These are phyloP conservation scores for Solanum hybrid DNA, from an alignment of 305 asterid species.

Conservation along the genomic window DNA sequence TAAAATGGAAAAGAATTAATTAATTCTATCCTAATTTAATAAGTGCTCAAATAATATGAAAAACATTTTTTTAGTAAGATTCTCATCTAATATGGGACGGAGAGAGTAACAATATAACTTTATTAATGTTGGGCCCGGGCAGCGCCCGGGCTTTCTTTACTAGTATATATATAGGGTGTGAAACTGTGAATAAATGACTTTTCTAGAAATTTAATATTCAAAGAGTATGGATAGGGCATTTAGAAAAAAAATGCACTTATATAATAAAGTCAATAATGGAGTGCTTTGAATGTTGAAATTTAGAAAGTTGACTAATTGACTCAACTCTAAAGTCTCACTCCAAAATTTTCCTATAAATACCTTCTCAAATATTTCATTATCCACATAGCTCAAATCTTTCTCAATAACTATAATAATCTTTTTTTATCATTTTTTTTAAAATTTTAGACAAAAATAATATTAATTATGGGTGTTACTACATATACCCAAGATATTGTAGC, in stretches of 20 bases:
- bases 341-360: not conserved
- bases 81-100: too few relatives aligned
- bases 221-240: not conserved
- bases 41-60: too few relatives aligned
- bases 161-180: not conserved
- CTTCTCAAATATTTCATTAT: not conserved
- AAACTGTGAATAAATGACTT: not conserved
- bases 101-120: too few relatives aligned
- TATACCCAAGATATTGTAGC: not conserved
- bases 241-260: not conserved
- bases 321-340: not conserved
- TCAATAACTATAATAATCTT: not conserved
- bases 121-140: too few relatives aligned
- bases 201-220: not conserved
- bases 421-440: not conserved
- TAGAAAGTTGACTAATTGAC: not conserved
- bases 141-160: too few relatives aligned
- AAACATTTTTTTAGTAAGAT: too few relatives aligned
- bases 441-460: not conserved
- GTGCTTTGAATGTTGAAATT: conserved; percentile 4
- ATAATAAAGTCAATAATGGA: not conserved
- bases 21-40: too few relatives aligned
- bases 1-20: too few relatives aligned
- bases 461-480: not conserved
- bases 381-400: not conserved